A percentile compares a stretch with the other conserved stretches of the same genome.
Evolutionary conservation across 176 grass and related monocot genomes (phyloP).

Genomic region (Hordeum vulgare): DNA sequence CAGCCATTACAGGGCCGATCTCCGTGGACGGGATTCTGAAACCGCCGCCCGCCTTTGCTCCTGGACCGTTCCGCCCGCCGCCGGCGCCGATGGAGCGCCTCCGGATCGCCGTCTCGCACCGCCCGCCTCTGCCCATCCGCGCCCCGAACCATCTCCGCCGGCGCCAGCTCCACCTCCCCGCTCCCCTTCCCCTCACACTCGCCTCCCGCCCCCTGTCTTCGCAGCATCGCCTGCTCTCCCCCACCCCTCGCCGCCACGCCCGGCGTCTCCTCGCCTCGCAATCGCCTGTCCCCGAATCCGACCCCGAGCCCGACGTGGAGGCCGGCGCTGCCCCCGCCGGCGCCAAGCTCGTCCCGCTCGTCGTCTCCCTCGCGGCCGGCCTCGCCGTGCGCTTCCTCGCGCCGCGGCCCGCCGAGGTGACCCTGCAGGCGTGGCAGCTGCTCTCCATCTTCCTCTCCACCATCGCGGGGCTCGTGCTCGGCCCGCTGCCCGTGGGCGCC

Average conservation of each 20-base stretch:
- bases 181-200: background rate
- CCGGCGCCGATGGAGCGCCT: constrained; percentile 41
- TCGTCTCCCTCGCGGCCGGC: constrained; percentile 61
- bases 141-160: background rate
- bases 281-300: background rate
- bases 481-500: constrained; percentile 79
- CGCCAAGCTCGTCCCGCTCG: constrained; percentile 53
- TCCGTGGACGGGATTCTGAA: background rate
- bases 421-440: constrained; percentile 78
- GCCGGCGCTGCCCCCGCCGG: background rate
- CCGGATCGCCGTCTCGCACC: constrained; percentile 28
- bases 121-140: constrained; percentile 1
- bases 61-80: constrained; percentile 5
- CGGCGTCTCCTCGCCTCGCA: constrained; percentile 20
- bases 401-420: constrained; percentile 53
- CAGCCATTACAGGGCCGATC: background rate
- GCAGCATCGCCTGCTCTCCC: constrained; percentile 1
- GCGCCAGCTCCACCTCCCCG: background rate
- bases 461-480: constrained; percentile 74
- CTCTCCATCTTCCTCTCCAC: constrained; percentile 91
- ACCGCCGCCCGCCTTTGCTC: background rate
- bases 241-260: constrained; percentile 5
- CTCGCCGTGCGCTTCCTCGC: constrained; percentile 67
- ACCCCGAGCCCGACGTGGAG: background rate
- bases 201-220: constrained; percentile 6